Conservation (phyloP, 495 filamentous ascomycete genomes). For the Lepraria neglecta region DNA sequence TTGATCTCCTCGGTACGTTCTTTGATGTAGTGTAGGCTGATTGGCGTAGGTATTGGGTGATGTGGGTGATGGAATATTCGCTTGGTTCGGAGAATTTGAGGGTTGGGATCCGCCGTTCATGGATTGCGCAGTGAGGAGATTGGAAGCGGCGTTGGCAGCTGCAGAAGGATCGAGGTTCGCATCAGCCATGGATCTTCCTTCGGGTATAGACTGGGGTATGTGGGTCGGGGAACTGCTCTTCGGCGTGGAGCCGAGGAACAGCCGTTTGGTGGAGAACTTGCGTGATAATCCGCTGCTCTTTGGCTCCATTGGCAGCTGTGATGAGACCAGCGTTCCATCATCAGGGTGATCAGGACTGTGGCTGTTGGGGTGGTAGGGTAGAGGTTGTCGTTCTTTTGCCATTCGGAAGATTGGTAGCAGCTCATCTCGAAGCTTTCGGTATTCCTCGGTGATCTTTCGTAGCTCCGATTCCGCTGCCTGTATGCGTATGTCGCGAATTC, state of each 20-base stretch:
- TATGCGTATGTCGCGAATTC: slow-evolving; percentile 81
- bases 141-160: slow-evolving; percentile 64
- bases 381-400: slow-evolving; percentile 81
- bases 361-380: slow-evolving; percentile 49
- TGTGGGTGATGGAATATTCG: slow-evolving; percentile 73
- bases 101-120: slow-evolving; percentile 62
- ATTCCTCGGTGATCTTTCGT: slow-evolving; percentile 74
- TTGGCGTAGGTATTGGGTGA: slow-evolving; percentile 58
- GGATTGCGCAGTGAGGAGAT: slow-evolving; percentile 63
- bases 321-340: slow-evolving; percentile 35
- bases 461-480: slow-evolving; percentile 72
- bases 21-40: slow-evolving; percentile 45
- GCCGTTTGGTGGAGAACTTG: slow-evolving; percentile 86
- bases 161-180: slow-evolving; percentile 54
- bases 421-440: slow-evolving; percentile 78
- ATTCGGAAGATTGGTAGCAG: slow-evolving; percentile 82
- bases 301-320: slow-evolving; percentile 28
- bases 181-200: slow-evolving; percentile 49
- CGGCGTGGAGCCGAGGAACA: slow-evolving; percentile 72
- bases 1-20: slow-evolving; percentile 32
- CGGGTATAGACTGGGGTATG: slow-evolving; percentile 50
- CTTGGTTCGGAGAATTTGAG: slow-evolving; percentile 41
- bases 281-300: slow-evolving; percentile 55
- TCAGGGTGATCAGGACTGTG: slow-evolving; percentile 37
- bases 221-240: slow-evolving; percentile 81